Percentiles rank a stretch among this genome's conserved stretches.
These are phyloP conservation scores for Colletotrichum navitas DNA, from an alignment of 2,329 filamentous ascomycete genomes.

Conservation along the genomic window DNA sequence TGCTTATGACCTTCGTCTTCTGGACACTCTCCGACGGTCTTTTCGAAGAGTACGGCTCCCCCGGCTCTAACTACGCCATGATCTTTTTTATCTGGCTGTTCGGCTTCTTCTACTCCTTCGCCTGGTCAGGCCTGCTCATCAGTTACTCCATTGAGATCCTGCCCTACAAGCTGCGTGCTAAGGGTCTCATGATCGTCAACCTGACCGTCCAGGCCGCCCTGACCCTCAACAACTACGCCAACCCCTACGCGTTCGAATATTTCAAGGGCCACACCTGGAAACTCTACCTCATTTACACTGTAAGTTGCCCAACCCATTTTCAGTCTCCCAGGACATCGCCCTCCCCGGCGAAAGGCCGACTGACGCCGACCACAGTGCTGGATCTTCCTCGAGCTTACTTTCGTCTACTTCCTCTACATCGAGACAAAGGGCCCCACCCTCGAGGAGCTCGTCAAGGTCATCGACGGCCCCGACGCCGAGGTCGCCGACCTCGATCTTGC, in stretches of 20 bases:
- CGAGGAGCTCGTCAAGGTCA: conserved; percentile 75
- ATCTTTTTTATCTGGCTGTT: conserved; percentile 58
- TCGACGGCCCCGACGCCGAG: conserved; percentile 70
- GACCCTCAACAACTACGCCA: conserved; percentile 66
- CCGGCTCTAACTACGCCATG: conserved; percentile 56
- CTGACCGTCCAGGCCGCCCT: conserved; percentile 67
- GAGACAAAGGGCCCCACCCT: conserved; percentile 75
- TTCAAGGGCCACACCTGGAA: conserved; percentile 62
- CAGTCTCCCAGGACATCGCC: neutral
- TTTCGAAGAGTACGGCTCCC: conserved; percentile 55
- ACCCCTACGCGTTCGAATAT: conserved; percentile 65
- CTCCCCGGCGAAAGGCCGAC: neutral
- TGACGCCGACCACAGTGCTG: conserved; percentile 50
- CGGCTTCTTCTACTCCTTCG: conserved; percentile 64
- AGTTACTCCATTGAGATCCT: conserved; percentile 66
- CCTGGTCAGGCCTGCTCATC: conserved; percentile 69
- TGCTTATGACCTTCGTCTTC: conserved; percentile 63
- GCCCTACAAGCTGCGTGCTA: conserved; percentile 62
- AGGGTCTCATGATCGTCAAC: conserved; percentile 70
- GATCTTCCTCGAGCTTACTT: conserved; percentile 67
- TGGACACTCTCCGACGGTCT: conserved; percentile 63
- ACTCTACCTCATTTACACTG: conserved; percentile 69
- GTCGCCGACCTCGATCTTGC: conserved; percentile 61
- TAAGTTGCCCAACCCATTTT: conserved; percentile 48
- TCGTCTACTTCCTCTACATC: conserved; percentile 68